Evolutionary conservation across 2,329 filamentous ascomycete genomes (phyloP).

Genomic region (Fusarium solani-melongenae): DNA sequence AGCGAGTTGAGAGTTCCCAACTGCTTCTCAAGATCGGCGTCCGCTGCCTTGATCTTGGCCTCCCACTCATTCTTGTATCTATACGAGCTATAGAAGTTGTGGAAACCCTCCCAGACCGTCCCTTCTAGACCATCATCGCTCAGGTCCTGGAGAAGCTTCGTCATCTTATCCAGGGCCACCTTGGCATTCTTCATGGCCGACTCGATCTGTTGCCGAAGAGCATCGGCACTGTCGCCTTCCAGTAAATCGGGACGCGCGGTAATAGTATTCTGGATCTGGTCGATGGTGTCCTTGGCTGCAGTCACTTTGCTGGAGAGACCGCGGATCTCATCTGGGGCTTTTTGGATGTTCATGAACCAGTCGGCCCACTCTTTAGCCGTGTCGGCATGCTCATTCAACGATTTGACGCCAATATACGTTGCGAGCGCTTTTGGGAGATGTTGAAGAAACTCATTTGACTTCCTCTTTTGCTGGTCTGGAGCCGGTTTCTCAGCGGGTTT

Average conservation of each 20-base stretch:
- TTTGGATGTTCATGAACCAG: constrained; percentile 47
- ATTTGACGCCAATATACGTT: constrained; percentile 43
- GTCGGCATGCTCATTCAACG: constrained; percentile 43
- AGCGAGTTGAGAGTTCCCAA: constrained; percentile 42
- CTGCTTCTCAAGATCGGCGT: constrained; percentile 45
- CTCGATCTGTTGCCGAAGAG: constrained; percentile 46
- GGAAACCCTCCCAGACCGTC: constrained; percentile 33
- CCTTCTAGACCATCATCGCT: constrained; percentile 38
- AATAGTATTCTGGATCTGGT: constrained; percentile 45
- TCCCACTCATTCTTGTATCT: constrained; percentile 48
- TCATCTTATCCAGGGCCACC: constrained; percentile 44
- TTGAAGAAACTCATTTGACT: constrained; percentile 25
- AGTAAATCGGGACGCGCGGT: constrained; percentile 46
- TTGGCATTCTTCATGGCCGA: constrained; percentile 41
- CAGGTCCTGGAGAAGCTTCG: constrained; percentile 44
- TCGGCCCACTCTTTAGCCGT: constrained; percentile 49
- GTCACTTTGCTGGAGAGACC: constrained; percentile 41
- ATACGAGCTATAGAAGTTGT: constrained; percentile 49
- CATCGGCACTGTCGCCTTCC: constrained; percentile 44
- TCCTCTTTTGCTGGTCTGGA: background rate
- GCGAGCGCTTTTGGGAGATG: constrained; percentile 41
- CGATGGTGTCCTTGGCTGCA: constrained; percentile 46
- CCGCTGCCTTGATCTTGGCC: constrained; percentile 46
- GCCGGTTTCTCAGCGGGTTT: background rate
- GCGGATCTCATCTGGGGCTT: constrained; percentile 47